Conservation (phyloP, 176 grass and related monocot species). For the Tuctoria greenei region DNA sequence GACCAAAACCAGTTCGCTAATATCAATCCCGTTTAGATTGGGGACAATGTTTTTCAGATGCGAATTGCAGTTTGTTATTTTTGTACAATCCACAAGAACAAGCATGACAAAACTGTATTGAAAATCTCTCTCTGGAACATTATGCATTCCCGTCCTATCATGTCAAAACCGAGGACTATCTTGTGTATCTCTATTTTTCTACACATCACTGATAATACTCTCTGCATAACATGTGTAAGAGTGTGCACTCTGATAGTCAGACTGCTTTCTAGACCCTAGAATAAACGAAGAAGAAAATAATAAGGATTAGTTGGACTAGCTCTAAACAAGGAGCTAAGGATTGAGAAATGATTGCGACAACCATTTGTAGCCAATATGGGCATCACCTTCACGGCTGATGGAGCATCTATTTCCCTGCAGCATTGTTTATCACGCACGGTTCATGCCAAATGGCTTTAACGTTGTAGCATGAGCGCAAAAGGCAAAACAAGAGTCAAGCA, state of each 20-base stretch:
- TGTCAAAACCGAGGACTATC: not conserved
- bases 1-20: conserved; percentile 31
- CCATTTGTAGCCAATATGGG: conserved; percentile 48
- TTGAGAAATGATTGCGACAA: conserved; percentile 46
- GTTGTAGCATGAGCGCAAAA: conserved; percentile 35
- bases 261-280: conserved; percentile 31
- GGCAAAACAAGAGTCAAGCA: conserved; percentile 40
- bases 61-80: not conserved
- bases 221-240: conserved; percentile 1
- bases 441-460: conserved; percentile 35
- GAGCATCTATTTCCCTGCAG: conserved; percentile 33
- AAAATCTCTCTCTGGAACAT: not conserved
- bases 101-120: not conserved
- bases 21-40: conserved; percentile 8
- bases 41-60: not conserved
- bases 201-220: not conserved
- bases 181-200: not conserved
- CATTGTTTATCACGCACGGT: conserved; percentile 35
- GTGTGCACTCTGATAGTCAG: conserved; percentile 32
- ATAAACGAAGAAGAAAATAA: conserved; percentile 21
- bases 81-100: conserved; percentile 14
- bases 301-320: conserved; percentile 21
- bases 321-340: conserved; percentile 39
- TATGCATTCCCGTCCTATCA: not conserved
- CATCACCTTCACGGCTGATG: conserved; percentile 52